Percentiles rank a stretch among this genome's conserved stretches.
Evolutionary conservation across 2,329 filamentous ascomycete genomes (phyloP).

Genomic region (Endoconidiophora laricicola): DNA sequence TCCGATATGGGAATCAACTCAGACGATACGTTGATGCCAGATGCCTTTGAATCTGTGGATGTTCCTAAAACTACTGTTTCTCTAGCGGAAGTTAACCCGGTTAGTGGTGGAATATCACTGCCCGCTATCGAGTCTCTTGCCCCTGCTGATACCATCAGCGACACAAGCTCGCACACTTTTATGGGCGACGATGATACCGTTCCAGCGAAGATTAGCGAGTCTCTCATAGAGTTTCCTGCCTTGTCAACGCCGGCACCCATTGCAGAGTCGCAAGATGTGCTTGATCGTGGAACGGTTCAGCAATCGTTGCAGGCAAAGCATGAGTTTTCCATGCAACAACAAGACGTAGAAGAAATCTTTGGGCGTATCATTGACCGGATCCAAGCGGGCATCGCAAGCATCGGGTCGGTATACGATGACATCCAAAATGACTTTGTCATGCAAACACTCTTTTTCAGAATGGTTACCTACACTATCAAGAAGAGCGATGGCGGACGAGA

Average conservation of each 20-base stretch:
- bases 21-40: slow-evolving; percentile 8
- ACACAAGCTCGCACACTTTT: slow-evolving; percentile 7
- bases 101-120: slow-evolving; percentile 1
- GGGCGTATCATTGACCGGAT: slow-evolving; percentile 80
- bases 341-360: slow-evolving; percentile 93
- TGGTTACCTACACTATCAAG: slow-evolving; percentile 42
- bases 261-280: not conserved
- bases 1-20: not conserved
- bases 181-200: slow-evolving; percentile 5
- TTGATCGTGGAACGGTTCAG: slow-evolving; percentile 24
- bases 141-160: not conserved
- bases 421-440: slow-evolving; percentile 73
- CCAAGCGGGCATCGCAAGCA: slow-evolving; percentile 69
- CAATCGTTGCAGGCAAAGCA: slow-evolving; percentile 24
- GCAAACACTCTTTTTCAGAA: slow-evolving; percentile 48
- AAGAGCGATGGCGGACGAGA: slow-evolving; percentile 21
- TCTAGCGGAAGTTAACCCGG: slow-evolving; percentile 8
- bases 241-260: no score
- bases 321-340: slow-evolving; percentile 34
- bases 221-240: no score
- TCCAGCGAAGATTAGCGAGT: no score
- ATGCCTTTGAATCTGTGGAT: slow-evolving; percentile 2
- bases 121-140: not conserved
- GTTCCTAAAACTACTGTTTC: slow-evolving; percentile 3
- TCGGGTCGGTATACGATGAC: slow-evolving; percentile 43